These are phyloP conservation scores for Mycosphaerelloides madeirae DNA, from an alignment of 2,329 filamentous ascomycete species.

Conservation along the genomic window DNA sequence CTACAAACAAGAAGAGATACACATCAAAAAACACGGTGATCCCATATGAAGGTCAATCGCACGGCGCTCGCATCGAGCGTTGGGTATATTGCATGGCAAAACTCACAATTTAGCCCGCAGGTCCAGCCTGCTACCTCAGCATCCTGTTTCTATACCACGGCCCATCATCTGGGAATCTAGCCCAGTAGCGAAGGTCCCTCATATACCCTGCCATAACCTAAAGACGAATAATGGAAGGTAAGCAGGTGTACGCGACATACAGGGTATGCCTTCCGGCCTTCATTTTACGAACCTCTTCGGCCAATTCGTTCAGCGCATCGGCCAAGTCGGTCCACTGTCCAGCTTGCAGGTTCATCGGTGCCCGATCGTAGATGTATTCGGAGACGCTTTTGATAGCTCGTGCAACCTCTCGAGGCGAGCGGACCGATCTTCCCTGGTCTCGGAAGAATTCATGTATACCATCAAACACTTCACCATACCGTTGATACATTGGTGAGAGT, in stretches of 20 bases:
- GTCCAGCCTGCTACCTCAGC: background rate
- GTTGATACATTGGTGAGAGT: conserved; percentile 3
- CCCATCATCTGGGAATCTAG: conserved; percentile 4
- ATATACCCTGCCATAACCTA: conserved; percentile 1
- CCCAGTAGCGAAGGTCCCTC: conserved; percentile 5
- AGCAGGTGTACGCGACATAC: too few relatives aligned
- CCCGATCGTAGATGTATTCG: conserved; percentile 6
- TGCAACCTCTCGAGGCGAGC: conserved; percentile 1
- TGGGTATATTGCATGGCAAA: too few relatives aligned
- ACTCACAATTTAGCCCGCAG: too few relatives aligned
- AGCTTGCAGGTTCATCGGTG: background rate
- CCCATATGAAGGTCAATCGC: too few relatives aligned
- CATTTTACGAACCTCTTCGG: too few relatives aligned
- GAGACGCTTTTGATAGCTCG: conserved; percentile 4
- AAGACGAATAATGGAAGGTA: too few relatives aligned
- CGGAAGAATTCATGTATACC: conserved; percentile 11
- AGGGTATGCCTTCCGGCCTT: too few relatives aligned
- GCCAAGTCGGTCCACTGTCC: conserved; percentile 3
- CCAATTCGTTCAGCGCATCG: background rate
- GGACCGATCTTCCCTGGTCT: background rate
- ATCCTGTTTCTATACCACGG: conserved; percentile 6
- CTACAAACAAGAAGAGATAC: too few relatives aligned
- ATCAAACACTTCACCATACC: conserved; percentile 6
- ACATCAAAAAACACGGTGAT: too few relatives aligned
- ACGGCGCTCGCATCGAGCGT: too few relatives aligned